Evolutionary conservation across 2,329 filamentous ascomycete genomes (phyloP).

Genomic region (Nothophoma quercina): DNA sequence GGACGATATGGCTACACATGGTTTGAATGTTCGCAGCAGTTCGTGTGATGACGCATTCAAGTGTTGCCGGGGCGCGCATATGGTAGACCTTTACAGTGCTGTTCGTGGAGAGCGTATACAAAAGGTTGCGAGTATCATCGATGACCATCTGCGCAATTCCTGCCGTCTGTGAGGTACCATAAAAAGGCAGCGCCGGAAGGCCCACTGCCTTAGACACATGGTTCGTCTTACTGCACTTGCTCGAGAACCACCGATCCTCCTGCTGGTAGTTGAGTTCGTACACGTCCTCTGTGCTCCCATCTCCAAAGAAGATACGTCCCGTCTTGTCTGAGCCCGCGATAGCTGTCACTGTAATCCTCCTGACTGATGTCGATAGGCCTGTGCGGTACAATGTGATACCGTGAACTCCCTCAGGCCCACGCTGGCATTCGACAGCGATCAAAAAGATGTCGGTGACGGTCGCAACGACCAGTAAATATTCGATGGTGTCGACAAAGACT

Average conservation of each 20-base stretch:
- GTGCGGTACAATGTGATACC: slow-evolving; percentile 86
- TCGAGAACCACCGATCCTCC: slow-evolving; percentile 96
- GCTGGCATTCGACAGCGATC: slow-evolving; percentile 78
- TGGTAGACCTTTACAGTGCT: slow-evolving; percentile 93
- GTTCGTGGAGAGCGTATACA: slow-evolving; percentile 88
- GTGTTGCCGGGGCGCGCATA: slow-evolving; percentile 68
- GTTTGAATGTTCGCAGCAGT: slow-evolving; percentile 62
- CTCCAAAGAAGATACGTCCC: slow-evolving; percentile 93
- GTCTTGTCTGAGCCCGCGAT: slow-evolving; percentile 79
- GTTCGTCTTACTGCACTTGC: slow-evolving; percentile 85
- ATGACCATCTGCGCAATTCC: slow-evolving; percentile 80
- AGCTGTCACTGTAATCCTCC: slow-evolving; percentile 76
- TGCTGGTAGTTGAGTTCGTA: slow-evolving; percentile 96
- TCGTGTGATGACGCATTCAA: slow-evolving; percentile 65
- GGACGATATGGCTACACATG: slow-evolving; percentile 86
- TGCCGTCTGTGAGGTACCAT: slow-evolving; percentile 56
- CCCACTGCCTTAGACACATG: slow-evolving; percentile 78
- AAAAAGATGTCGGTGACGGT: slow-evolving; percentile 85
- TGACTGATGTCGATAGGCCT: slow-evolving; percentile 79
- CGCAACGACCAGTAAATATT: slow-evolving; percentile 86
- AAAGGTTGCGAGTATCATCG: slow-evolving; percentile 84
- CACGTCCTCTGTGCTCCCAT: slow-evolving; percentile 81
- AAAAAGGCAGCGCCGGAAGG: slow-evolving; percentile 56
- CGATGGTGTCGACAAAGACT: slow-evolving; percentile 87
- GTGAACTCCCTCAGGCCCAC: slow-evolving; percentile 71